Conservation (phyloP, 352 stramenopile species). For the Phytophthora brassicae region DNA sequence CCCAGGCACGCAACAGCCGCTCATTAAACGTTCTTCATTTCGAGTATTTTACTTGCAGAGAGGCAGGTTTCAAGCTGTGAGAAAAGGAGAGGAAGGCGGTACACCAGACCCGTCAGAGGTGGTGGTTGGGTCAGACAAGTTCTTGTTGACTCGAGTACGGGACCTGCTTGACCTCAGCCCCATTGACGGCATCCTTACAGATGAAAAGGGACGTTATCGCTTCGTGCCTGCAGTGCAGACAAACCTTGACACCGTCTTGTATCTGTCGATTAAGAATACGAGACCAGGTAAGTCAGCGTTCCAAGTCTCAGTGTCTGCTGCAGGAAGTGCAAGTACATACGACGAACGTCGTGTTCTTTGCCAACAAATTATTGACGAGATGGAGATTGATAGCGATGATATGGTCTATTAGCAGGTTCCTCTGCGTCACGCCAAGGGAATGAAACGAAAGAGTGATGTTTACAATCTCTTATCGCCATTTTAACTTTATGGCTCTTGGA, state of each 20-base stretch:
- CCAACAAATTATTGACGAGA: slow-evolving; percentile 38
- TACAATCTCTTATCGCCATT: slow-evolving; percentile 25
- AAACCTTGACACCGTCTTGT: slow-evolving; percentile 20
- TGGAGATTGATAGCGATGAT: slow-evolving; percentile 27
- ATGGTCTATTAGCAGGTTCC: slow-evolving; percentile 15
- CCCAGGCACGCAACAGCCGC: slow-evolving; percentile 58
- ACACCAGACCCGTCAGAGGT: slow-evolving; percentile 6
- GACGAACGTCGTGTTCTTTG: slow-evolving; percentile 25
- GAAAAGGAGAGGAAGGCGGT: slow-evolving; percentile 18
- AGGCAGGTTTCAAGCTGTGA: slow-evolving; percentile 35
- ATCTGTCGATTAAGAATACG: slow-evolving; percentile 32
- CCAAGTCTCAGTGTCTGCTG: slow-evolving; percentile 28
- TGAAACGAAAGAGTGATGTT: slow-evolving; percentile 1
- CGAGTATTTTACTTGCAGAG: slow-evolving; percentile 48
- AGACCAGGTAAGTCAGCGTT: slow-evolving; percentile 2
- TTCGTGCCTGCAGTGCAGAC: slow-evolving; percentile 17
- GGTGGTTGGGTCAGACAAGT: slow-evolving; percentile 24
- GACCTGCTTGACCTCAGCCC: slow-evolving; percentile 52
- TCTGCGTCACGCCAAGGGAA: no score
- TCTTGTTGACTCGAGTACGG: slow-evolving; percentile 45
- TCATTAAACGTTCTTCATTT: slow-evolving; percentile 51
- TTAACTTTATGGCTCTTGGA: slow-evolving; percentile 13
- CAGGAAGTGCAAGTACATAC: slow-evolving; percentile 5
- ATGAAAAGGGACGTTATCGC: slow-evolving; percentile 48
- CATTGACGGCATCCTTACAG: slow-evolving; percentile 55